Conservation (phyloP, 805 yeast genomes). For the Blastobotrys robertii region DNA sequence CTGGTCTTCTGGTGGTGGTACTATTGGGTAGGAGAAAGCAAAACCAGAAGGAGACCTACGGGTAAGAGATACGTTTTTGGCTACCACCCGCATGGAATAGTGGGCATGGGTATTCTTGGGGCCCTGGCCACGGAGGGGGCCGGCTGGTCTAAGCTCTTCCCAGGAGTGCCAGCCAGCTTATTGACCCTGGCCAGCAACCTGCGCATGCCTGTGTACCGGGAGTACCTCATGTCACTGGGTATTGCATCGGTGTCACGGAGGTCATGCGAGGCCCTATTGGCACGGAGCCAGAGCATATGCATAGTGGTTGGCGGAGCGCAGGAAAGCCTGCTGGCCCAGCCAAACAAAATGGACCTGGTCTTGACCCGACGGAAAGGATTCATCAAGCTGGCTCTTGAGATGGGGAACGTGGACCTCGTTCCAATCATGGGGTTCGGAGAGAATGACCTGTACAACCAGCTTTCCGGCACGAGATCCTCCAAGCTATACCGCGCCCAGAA, state of each 20-base stretch:
- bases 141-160: constrained; percentile 55
- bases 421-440: constrained; percentile 93
- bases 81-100: constrained; percentile 94
- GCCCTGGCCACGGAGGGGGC: constrained; percentile 77
- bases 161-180: constrained; percentile 73
- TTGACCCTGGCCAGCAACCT: constrained; percentile 80
- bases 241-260: constrained; percentile 72
- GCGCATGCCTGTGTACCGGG: constrained; percentile 77
- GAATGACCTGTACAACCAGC: constrained; percentile 49
- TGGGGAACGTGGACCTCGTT: constrained; percentile 69
- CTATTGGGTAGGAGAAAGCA: constrained; percentile 3
- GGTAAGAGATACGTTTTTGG: constrained; percentile 68
- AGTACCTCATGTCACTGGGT: constrained; percentile 72
- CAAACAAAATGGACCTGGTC: constrained; percentile 55
- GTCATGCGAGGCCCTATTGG: constrained; percentile 57
- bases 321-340: constrained; percentile 63
- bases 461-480: constrained; percentile 36
- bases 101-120: constrained; percentile 85
- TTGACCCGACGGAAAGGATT: constrained; percentile 78
- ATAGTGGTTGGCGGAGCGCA: constrained; percentile 96
- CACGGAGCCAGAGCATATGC: constrained; percentile 63
- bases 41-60: constrained; percentile 10
- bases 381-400: constrained; percentile 71
- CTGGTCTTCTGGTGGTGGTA: constrained; percentile 17
- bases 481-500: constrained; percentile 49